Percentiles rank a stretch among this genome's conserved stretches.
These are phyloP conservation scores for Knoxdaviesia capensis DNA, from an alignment of 2,329 filamentous ascomycete genomes.

Conservation along the genomic window DNA sequence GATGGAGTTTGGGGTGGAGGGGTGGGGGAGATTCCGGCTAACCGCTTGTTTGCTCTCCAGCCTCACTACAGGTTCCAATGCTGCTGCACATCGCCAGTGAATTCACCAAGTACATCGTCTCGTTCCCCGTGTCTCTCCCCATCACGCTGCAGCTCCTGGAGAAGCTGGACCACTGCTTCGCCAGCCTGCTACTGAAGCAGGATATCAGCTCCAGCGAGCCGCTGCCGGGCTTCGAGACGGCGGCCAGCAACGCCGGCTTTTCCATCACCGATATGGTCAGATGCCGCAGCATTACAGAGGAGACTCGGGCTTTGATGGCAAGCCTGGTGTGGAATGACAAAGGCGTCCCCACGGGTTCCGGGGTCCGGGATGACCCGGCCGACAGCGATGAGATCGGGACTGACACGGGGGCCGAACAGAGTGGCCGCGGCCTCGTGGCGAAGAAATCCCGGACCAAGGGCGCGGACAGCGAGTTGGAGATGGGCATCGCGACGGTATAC, in stretches of 20 bases:
- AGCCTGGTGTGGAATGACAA: not conserved
- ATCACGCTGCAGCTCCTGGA: slow-evolving; percentile 50
- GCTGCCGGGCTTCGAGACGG: slow-evolving; percentile 46
- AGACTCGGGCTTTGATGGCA: slow-evolving; percentile 39
- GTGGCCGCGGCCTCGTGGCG: too few species aligned
- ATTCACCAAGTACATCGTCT: slow-evolving; percentile 48
- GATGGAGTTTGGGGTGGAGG: not conserved
- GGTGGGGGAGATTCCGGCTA: slow-evolving; percentile 6
- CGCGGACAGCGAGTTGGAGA: too few species aligned
- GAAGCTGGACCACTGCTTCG: slow-evolving; percentile 72
- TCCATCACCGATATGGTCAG: slow-evolving; percentile 72
- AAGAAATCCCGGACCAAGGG: too few species aligned
- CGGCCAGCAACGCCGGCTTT: slow-evolving; percentile 37
- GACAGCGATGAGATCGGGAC: not conserved
- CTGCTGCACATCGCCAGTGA: slow-evolving; percentile 60
- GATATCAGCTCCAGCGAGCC: slow-evolving; percentile 44
- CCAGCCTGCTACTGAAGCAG: slow-evolving; percentile 47
- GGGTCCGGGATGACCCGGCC: not conserved
- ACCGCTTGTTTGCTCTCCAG: slow-evolving; percentile 17
- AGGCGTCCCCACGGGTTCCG: not conserved
- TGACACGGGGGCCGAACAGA: not conserved
- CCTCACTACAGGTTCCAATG: slow-evolving; percentile 65
- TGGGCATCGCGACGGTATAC: too few species aligned
- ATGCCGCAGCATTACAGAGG: slow-evolving; percentile 62
- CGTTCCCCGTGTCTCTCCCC: slow-evolving; percentile 45